Evolutionary conservation across 805 yeast genomes (phyloP).

Genomic region (Clavispora fructus): DNA sequence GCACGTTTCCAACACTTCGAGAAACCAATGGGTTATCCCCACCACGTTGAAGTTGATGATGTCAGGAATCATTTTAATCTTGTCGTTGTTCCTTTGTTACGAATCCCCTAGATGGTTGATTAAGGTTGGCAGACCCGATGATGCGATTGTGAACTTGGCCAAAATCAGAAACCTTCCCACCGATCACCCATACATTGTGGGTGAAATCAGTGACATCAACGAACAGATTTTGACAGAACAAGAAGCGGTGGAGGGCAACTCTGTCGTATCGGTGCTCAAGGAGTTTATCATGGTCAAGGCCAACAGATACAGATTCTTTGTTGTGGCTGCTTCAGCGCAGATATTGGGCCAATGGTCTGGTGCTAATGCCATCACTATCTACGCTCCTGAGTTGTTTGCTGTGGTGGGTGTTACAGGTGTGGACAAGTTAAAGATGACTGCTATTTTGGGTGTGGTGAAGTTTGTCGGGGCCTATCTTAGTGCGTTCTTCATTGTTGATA

Average conservation of each 20-base stretch:
- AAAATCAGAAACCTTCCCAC: slow-evolving; percentile 40
- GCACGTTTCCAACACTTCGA: slow-evolving; percentile 30
- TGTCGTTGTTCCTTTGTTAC: slow-evolving; percentile 38
- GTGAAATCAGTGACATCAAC: slow-evolving; percentile 39
- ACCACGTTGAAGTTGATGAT: slow-evolving; percentile 44
- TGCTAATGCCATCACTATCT: slow-evolving; percentile 51
- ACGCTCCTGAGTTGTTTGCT: slow-evolving; percentile 48
- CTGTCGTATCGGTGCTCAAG: slow-evolving; percentile 17
- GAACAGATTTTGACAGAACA: slow-evolving; percentile 58
- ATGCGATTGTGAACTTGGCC: slow-evolving; percentile 35
- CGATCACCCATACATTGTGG: slow-evolving; percentile 45
- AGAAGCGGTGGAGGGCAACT: slow-evolving; percentile 33
- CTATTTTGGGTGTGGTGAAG: slow-evolving; percentile 51
- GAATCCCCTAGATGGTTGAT: slow-evolving; percentile 52
- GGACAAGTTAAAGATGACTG: slow-evolving; percentile 42
- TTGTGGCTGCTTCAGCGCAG: slow-evolving; percentile 39
- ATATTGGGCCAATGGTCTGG: slow-evolving; percentile 56
- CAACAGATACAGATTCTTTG: slow-evolving; percentile 41
- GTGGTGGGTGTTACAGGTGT: slow-evolving; percentile 43
- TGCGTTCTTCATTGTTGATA: slow-evolving; percentile 52
- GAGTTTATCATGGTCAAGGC: slow-evolving; percentile 35
- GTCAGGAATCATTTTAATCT: slow-evolving; percentile 39
- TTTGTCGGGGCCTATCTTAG: slow-evolving; percentile 42
- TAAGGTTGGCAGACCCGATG: slow-evolving; percentile 37
- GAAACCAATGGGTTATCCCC: slow-evolving; percentile 51